Evolutionary conservation across 2,329 filamentous ascomycete species (phyloP).

Genomic region (Ophiostoma australiae): DNA sequence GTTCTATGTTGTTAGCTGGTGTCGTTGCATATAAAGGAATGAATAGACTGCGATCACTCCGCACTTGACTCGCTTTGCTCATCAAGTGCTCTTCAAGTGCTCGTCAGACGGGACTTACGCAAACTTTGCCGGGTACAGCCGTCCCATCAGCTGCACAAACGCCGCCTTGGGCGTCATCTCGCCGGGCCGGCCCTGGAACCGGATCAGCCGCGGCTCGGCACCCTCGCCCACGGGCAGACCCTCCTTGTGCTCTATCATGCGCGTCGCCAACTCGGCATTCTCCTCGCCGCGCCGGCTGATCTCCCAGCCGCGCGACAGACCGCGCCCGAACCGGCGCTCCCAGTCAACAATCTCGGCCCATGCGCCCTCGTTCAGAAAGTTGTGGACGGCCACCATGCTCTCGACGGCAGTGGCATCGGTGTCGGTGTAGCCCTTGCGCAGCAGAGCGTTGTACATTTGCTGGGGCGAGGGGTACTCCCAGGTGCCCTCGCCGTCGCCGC

Average conservation of each 20-base stretch:
- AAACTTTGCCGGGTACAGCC: conserved; percentile 74
- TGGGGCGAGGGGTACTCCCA: conserved; percentile 99
- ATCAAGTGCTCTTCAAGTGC: background rate
- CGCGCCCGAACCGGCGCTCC: conserved; percentile 79
- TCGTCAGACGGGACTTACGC: conserved; percentile 48
- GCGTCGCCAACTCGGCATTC: conserved; percentile 40
- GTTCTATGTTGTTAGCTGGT: conserved; percentile 45
- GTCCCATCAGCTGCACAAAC: conserved; percentile 73
- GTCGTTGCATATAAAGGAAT: background rate
- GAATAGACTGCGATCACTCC: too few relatives aligned
- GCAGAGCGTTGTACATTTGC: conserved; percentile 98
- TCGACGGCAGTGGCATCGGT: conserved; percentile 91
- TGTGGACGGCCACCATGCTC: conserved; percentile 96
- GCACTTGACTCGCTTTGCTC: background rate
- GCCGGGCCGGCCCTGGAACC: conserved; percentile 83
- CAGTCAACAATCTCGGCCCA: conserved; percentile 93
- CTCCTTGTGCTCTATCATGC: conserved; percentile 40
- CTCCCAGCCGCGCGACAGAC: conserved; percentile 66
- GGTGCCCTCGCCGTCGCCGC: conserved; percentile 68
- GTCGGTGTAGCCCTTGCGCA: conserved; percentile 92
- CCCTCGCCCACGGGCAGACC: conserved; percentile 25
- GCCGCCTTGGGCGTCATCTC: conserved; percentile 89
- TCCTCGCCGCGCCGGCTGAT: conserved; percentile 70
- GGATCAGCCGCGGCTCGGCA: conserved; percentile 61
- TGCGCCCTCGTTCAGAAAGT: conserved; percentile 95